Evolutionary conservation across 2,329 filamentous ascomycete species (phyloP).

Genomic region (Curvularia hawaiiensis): DNA sequence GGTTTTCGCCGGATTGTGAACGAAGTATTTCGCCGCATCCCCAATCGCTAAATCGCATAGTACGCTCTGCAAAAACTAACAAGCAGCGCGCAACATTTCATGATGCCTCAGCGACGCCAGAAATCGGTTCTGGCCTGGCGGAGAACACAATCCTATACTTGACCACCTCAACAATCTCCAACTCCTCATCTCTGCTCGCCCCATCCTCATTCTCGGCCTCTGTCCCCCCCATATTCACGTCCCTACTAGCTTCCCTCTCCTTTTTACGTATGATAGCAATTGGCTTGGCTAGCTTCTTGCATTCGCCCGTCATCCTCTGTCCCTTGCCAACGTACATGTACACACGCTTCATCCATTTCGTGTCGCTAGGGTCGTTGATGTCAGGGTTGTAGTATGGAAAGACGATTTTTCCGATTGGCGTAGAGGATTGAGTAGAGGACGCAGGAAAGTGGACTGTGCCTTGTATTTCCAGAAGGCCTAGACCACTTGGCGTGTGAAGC

Average conservation of each 20-base stretch:
- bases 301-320: slow-evolving; percentile 86
- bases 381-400: slow-evolving; percentile 74
- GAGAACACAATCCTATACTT: slow-evolving; percentile 87
- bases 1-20: neutral
- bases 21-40: too few relatives aligned
- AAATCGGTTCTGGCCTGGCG: slow-evolving; percentile 81
- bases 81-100: neutral
- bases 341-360: slow-evolving; percentile 86
- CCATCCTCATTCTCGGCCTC: slow-evolving; percentile 16
- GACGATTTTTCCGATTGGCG: slow-evolving; percentile 72
- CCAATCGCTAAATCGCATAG: neutral
- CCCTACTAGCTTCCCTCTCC: slow-evolving; percentile 28
- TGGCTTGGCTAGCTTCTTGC: slow-evolving; percentile 81
- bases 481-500: slow-evolving; percentile 84
- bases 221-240: slow-evolving; percentile 34
- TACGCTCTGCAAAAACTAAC: neutral
- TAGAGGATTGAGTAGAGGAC: slow-evolving; percentile 42
- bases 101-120: slow-evolving; percentile 28
- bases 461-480: slow-evolving; percentile 91
- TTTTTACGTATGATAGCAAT: slow-evolving; percentile 73
- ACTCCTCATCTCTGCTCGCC: slow-evolving; percentile 49
- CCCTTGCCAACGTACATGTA: slow-evolving; percentile 88
- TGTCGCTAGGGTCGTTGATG: slow-evolving; percentile 56
- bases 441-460: slow-evolving; percentile 80
- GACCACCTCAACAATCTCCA: slow-evolving; percentile 88